Base-by-base conservation (phyloP, 768 basidiomycete genomes). In the Trichaptum fuscoviolaceum region DNA sequence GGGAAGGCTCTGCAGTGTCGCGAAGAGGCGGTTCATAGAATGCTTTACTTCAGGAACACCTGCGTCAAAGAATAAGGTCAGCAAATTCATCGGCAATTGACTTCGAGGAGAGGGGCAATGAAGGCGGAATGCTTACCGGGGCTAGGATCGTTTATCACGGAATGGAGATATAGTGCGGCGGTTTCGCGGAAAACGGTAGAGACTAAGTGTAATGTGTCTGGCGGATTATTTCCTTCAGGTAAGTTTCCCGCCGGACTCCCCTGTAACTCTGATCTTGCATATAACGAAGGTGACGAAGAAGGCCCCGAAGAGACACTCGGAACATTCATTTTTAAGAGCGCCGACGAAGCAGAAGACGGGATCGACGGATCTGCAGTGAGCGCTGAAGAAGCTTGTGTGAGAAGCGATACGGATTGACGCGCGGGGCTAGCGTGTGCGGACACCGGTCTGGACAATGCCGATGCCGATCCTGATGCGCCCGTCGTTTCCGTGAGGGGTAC, bases 21-120 rank as follows among this genome's bases (percentile, higher is more conserved):
- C 83, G 63, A 85, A 77, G 62, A 91, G 82, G 58, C 72, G 74
- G 27, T 84, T 83, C 34, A 90, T 85, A 9, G 84, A 85, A 57
- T 79, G 76, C 65, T 74, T 77, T 69, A 94, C 91, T 75, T 93
- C 91, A 62, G 87, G 83, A 26, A 92, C 88, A 71, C 86, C 90
- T 91, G 75, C 64, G 64, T 64, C 66, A 42, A 59, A 57, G 63
- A 35, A 66, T 62, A 70, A 36, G 57, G 17, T 34, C 63, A 15
- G 35, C 35, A 34, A 57, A 60, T 65, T 58, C 57, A 62, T 25
- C 42, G 12, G 24, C 4, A 26, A 63, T 67, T 63, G 23, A 10
- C 2, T 58, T 62, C 60, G 67, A 64, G 35, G 18, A 64, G 18
- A 6, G 24, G 35, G 10, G 12, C 35, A 66, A 12, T 15, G 58